These are phyloP conservation scores for Ceratobasidium sp. DNA, from an alignment of 1,284 basidiomycete genomes.

Conservation along the genomic window DNA sequence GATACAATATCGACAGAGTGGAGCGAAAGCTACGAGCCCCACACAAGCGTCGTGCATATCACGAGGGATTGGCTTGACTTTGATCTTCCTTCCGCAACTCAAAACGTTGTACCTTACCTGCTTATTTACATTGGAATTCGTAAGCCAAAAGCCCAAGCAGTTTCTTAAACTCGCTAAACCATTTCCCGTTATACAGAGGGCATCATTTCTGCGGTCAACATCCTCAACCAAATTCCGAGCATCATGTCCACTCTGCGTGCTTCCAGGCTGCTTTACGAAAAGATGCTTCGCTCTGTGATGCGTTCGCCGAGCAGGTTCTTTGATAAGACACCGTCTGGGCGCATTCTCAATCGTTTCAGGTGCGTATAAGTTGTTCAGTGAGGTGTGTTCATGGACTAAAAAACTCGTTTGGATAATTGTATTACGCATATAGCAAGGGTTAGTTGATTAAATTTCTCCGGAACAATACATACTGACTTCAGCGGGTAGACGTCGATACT, in stretches of 20 bases:
- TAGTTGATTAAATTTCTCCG: not conserved
- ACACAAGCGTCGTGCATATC: not conserved
- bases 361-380: not conserved
- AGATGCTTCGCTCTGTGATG: slow-evolving; percentile 43
- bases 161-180: not conserved
- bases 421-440: slow-evolving; percentile 42
- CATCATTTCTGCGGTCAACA: not conserved
- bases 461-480: not conserved
- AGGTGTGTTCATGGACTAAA: not conserved
- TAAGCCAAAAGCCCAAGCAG: not conserved
- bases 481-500: not conserved
- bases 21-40: slow-evolving; percentile 40
- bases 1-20: slow-evolving; percentile 4
- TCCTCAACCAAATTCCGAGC: slow-evolving; percentile 26
- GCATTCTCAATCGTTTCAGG: slow-evolving; percentile 28
- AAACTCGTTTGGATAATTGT: not conserved
- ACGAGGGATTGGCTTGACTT: not conserved
- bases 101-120: slow-evolving; percentile 44
- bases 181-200: not conserved
- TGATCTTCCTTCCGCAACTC: slow-evolving; percentile 17
- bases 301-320: slow-evolving; percentile 45
- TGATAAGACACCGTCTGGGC: slow-evolving; percentile 43
- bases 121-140: slow-evolving; percentile 29
- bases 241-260: slow-evolving; percentile 37
- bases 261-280: slow-evolving; percentile 25